Base-by-base conservation (phyloP, 768 basidiomycete genomes). In the Termitomyces sp. region DNA sequence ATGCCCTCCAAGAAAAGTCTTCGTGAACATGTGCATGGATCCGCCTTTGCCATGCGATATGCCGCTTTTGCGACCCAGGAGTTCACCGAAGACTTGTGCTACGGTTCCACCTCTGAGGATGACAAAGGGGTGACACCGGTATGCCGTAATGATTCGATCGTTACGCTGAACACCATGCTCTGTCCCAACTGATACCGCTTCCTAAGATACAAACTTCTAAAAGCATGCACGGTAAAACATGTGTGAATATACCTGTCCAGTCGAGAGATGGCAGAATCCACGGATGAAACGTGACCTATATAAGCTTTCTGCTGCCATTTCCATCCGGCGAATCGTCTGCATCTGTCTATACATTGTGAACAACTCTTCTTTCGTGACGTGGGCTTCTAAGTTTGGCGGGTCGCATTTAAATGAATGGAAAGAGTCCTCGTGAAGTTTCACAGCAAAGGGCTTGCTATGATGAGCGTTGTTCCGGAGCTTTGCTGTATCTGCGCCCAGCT, bases 201-300 rank as follows among this genome's bases (percentile, higher is more conserved):
- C 96, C 90, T 96, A 50, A 2, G n/a, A 20, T 67, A 82, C 77
- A 63, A 53, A 38, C 50, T 33, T n/a, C 12, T 20, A 18, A 23
- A 32, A 36, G 28, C 8, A 51, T 14, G 30, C n/a, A 41, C 30
- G 30, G 18, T 26, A 46, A 26, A 9, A 26, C 12, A 57, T 46
- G 13, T 4, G 35, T 2, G 6, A 63, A 97, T 72, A 40, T 58
- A 88, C 93, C 86, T 98, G 96, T 46, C 96, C 96, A 68, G 96
- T 97, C 63, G 96, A 95, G 26, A 48, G 47, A 65, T 99, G 96
- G 76, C 96, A 99, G 83, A 99, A 98, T 23, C 96, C 96, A 65
- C 96, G 87, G 67, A 98, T 94, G 61, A 98, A 79, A 72, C 98
- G 98, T 35, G 93, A 91, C 78, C 96, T 97, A 82, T 99, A 99